Evolutionary conservation across 768 basidiomycete species (phyloP).

Genomic region (Kwoniella newhampshirensis): DNA sequence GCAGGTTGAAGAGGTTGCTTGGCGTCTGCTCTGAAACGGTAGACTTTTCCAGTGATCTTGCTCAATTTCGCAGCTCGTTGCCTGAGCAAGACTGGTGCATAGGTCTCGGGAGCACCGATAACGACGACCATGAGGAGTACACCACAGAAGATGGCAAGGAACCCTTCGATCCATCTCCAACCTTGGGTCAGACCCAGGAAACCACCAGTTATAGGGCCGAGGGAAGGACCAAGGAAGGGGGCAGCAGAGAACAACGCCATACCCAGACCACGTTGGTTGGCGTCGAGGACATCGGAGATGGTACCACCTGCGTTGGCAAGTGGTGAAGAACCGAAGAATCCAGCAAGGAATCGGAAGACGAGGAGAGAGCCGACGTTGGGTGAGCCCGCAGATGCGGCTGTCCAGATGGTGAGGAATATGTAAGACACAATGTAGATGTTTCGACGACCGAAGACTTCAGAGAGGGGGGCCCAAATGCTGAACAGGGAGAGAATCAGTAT

Average conservation of each 20-base stretch:
- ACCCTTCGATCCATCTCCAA: constrained; percentile 52
- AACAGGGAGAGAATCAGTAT: constrained; percentile 27
- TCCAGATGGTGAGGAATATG: constrained; percentile 52
- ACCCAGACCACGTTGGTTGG: constrained; percentile 49
- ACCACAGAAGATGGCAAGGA: constrained; percentile 54
- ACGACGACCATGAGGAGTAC: constrained; percentile 38
- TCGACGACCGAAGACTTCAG: constrained; percentile 54
- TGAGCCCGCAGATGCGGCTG: constrained; percentile 50
- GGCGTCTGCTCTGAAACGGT: constrained; percentile 49
- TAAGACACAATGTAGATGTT: constrained; percentile 54
- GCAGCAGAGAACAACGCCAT: constrained; percentile 52
- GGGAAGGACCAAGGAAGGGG: constrained; percentile 48
- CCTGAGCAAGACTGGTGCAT: constrained; percentile 50
- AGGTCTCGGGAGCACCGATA: constrained; percentile 50
- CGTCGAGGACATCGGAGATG: constrained; percentile 49
- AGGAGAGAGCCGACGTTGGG: constrained; percentile 53
- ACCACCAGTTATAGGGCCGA: constrained; percentile 54
- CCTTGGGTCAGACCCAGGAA: constrained; percentile 53
- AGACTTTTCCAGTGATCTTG: constrained; percentile 48
- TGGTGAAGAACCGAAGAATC: constrained; percentile 52
- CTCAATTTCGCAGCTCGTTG: constrained; percentile 43
- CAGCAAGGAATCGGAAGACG: constrained; percentile 54
- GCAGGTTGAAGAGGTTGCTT: constrained; percentile 34
- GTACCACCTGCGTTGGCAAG: constrained; percentile 55
- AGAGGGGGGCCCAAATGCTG: constrained; percentile 54